Base-by-base conservation (phyloP, 139 green algal species). In the Parachlorella kessleri region DNA sequence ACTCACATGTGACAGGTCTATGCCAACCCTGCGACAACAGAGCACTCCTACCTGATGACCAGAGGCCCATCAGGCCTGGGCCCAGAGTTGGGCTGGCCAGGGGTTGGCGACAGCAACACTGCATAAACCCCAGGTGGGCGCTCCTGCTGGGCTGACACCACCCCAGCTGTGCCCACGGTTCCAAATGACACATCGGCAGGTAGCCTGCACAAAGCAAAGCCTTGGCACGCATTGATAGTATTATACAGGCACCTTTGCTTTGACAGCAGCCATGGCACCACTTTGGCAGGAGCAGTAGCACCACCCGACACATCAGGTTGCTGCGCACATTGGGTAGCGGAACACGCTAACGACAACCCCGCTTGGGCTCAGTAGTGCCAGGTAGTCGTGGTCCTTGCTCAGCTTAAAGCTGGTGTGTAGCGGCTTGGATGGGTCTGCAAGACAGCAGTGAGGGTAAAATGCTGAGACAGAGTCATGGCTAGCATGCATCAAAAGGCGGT, bases 361-460 rank as follows among this genome's bases (percentile, higher is more conserved):
- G 36, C 38, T 35, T 21, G 64, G 55, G 3, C 64, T 35, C n/a
- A 88, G 75, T 28, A 88, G 69, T 8, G 55, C 74, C 0, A 88
- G 10, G 40, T 79, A 76, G 36, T 79, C 83, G 21, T 81, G 75
- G 37, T 71, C 55, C 6, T 18, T 33, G 28, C 64, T 75, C 73
- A 88, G 65, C 35, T 73, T 79, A 33, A 88, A 84, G 75, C 37
- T 73, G 32, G 80, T 70, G 33, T 82, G 77, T 24, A 81, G 42
- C 1, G 74, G 73, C 9, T 26, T 1, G 6, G 67, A 55, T 0
- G 69, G 21, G 24, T 63, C 38, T 30, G 30, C 32, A 26, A 37
- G 26, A 38, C 42, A 38, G 33, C 71, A 59, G 14, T 35, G 33
- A n/a, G 9, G 24, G 26, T 35, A n/a, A n/a, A n/a, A n/a, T n/a